Evolutionary conservation across 331 rosid genomes (phyloP), one percentile per base, ranked within the genome.

Genomic region (Quercus lobata): DNA sequence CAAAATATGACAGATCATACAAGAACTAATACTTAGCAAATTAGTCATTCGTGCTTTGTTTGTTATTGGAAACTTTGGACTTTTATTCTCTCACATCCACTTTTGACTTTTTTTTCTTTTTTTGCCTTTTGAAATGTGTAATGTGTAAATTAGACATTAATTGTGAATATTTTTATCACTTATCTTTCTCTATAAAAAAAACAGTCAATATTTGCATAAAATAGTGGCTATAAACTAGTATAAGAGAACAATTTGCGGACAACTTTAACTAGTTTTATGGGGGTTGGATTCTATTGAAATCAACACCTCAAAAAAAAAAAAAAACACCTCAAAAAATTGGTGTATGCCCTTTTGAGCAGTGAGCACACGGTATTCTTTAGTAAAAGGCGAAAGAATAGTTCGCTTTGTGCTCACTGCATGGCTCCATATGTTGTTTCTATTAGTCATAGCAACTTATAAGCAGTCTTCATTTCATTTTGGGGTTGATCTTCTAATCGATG

Each of bases 331-430:
- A n/a, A 83, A 73, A 82, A 78, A 83, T 78, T 78, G 7, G 49
- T 44, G 54, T 73, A 77, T 73, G 82, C 80, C 85, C 46, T 3
- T 30, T 8, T 1, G 0, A 6, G 21, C 37, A 46, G 70, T 57
- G 1, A 63, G 41, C 80, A 32, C 72, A 81, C 69, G 73, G 85
- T 81, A 78, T 69, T 84, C 85, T 84, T 84, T 80, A 73, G 81
- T 84, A 81, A 81, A 84, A 84, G 81, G 83, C 72, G 75, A 83
- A 75, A 79, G 81, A 83, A 83, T 79, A 78, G 78, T 74, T 83
- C 77, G 83, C 83, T 74, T 1, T 78, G 77, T 49, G 77, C 83
- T 49, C 71, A 37, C 76, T 27, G 52, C 75, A 60, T 78, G 78
- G 76, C 81, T 83, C 68, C 75, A 53, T 35, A 17, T 0, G 0